Percentiles rank a stretch among this genome's conserved stretches.
phyloP scores from a whole-genome alignment of 2,329 filamentous ascomycete species.

The Fonsecaea pedrosoi region DNA sequence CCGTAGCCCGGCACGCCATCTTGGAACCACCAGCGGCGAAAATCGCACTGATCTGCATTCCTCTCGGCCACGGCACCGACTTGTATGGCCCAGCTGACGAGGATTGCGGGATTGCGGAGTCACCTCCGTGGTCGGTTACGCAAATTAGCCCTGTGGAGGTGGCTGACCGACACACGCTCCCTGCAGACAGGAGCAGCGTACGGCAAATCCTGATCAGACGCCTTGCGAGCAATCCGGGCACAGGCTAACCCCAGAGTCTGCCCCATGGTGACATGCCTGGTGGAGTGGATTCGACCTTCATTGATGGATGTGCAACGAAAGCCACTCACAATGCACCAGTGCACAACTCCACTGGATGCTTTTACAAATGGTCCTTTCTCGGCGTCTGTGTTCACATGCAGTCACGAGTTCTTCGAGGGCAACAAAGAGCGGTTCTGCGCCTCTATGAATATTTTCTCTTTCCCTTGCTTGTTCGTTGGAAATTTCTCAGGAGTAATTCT shows the following conservation, averaged over 20 bases:
- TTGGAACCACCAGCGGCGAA: not conserved
- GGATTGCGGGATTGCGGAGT: not conserved
- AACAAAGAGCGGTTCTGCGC: no score
- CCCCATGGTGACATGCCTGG: not conserved
- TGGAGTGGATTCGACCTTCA: not conserved
- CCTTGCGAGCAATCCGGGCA: not conserved
- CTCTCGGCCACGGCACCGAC: not conserved
- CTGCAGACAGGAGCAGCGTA: not conserved
- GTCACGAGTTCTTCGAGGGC: no score
- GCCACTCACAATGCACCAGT: not conserved
- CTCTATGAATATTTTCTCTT: not conserved
- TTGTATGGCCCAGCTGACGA: not conserved
- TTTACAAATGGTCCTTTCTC: not conserved
- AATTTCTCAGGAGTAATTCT: not conserved
- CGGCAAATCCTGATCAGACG: slow-evolving; percentile 2
- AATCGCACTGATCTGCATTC: not conserved
- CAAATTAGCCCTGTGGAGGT: not conserved
- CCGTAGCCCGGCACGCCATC: not conserved
- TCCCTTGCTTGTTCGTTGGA: not conserved
- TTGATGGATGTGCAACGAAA: not conserved
- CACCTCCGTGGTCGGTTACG: not conserved
- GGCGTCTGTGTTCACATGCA: not conserved
- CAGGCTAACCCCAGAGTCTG: not conserved
- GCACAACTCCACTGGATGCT: not conserved
- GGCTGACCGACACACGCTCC: not conserved